A percentile compares a stretch with the other conserved stretches of the same genome.
These are phyloP conservation scores for Rhizopogon rudus DNA, from an alignment of 768 basidiomycete species.

Conservation along the genomic window DNA sequence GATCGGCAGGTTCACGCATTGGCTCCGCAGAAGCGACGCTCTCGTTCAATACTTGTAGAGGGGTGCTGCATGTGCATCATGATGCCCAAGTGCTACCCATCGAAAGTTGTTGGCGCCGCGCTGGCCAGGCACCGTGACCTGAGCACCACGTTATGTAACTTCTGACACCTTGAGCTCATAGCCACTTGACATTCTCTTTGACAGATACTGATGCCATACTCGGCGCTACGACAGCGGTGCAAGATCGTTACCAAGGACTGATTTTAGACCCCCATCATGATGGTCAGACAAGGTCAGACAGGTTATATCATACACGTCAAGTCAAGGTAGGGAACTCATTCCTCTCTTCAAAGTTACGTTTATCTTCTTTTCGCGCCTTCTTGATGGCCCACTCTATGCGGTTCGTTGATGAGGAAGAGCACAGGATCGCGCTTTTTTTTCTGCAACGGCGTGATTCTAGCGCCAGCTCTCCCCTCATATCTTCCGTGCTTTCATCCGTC, in stretches of 20 bases:
- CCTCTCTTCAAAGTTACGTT: neutral
- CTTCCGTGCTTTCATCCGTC: constrained; percentile 2
- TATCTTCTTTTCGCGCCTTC: neutral
- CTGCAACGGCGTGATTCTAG: neutral
- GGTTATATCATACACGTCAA: no score
- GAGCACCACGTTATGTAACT: no score
- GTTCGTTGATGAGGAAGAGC: neutral
- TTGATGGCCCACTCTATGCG: neutral
- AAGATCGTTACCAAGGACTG: neutral
- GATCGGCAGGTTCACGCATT: no score
- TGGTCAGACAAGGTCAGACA: neutral
- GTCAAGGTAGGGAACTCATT: neutral
- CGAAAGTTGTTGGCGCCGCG: no score
- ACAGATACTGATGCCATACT: neutral
- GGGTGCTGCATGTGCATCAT: no score
- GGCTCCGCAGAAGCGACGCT: no score
- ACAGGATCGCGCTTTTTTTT: neutral
- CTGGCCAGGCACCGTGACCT: no score
- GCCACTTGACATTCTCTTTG: neutral
- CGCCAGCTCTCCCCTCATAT: neutral
- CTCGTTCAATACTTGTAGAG: no score
- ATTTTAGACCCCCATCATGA: neutral
- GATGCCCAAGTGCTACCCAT: no score
- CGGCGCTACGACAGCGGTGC: neutral
- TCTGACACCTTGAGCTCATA: no score